Conservation (phyloP, 139 green algal species). For the Closterium sp. region DNA sequence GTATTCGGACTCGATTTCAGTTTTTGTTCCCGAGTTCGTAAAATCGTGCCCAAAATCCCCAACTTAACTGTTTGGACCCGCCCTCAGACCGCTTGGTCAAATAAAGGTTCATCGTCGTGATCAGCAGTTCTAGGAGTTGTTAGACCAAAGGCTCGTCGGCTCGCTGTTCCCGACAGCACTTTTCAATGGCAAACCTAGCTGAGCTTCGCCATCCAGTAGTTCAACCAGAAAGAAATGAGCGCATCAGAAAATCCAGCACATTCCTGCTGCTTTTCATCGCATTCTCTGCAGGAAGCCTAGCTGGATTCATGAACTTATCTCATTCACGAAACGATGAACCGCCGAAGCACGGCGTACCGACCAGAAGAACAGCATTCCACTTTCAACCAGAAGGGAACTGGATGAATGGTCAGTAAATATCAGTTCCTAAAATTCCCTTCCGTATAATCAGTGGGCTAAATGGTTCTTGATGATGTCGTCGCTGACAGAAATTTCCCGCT, state of each 20-base stretch:
- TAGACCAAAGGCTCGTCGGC: background rate
- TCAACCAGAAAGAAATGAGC: background rate
- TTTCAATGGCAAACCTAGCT: background rate
- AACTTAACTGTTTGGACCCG: too few relatives aligned
- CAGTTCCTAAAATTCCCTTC: background rate
- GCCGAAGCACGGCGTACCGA: background rate
- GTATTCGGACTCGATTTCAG: too few relatives aligned
- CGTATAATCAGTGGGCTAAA: background rate
- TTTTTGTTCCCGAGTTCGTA: too few relatives aligned
- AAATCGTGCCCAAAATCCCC: too few relatives aligned
- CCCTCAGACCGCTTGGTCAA: too few relatives aligned
- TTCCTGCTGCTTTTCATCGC: background rate
- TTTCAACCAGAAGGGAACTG: slow-evolving; percentile 32
- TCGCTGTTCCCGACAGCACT: background rate
- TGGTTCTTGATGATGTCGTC: background rate
- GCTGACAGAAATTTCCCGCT: background rate
- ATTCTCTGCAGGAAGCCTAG: background rate
- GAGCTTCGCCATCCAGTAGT: background rate
- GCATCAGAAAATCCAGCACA: background rate
- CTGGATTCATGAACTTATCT: background rate
- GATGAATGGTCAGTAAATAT: slow-evolving; percentile 32
- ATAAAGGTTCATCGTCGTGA: too few relatives aligned
- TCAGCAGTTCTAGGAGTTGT: background rate
- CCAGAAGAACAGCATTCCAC: slow-evolving; percentile 18
- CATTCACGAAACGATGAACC: background rate